These are phyloP conservation scores for Candida fluviatilis DNA, from an alignment of 805 yeast species.

Conservation along the genomic window DNA sequence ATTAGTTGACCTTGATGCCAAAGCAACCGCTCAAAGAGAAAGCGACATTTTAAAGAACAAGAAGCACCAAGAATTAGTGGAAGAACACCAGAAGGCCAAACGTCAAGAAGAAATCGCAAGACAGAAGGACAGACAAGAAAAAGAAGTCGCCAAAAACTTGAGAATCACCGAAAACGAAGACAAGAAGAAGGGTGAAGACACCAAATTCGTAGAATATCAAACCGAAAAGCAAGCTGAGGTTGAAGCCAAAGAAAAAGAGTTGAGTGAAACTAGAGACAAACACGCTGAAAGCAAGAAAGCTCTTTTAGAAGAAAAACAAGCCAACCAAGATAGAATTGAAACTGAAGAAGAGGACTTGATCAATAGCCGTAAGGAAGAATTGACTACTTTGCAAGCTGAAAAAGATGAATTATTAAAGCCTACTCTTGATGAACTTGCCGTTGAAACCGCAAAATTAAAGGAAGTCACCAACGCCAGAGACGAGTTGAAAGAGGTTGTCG, in stretches of 20 bases:
- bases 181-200: slow-evolving; percentile 29
- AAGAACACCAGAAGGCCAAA: slow-evolving; percentile 27
- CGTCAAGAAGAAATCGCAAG: slow-evolving; percentile 24
- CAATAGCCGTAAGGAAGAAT: slow-evolving; percentile 42
- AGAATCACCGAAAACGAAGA: slow-evolving; percentile 28
- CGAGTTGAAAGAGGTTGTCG: slow-evolving; percentile 41
- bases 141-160: slow-evolving; percentile 33
- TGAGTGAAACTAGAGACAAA: slow-evolving; percentile 32
- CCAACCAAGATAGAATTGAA: slow-evolving; percentile 41
- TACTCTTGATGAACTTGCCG: slow-evolving; percentile 46
- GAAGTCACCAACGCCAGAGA: slow-evolving; percentile 49
- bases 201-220: slow-evolving; percentile 25
- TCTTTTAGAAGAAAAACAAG: slow-evolving; percentile 43
- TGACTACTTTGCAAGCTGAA: slow-evolving; percentile 46
- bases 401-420: slow-evolving; percentile 55
- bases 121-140: slow-evolving; percentile 30
- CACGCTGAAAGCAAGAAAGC: slow-evolving; percentile 39
- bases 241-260: slow-evolving; percentile 22
- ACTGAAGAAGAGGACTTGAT: slow-evolving; percentile 41
- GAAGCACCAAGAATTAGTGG: slow-evolving; percentile 31
- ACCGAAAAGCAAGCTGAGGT: slow-evolving; percentile 26
- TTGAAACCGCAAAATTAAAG: slow-evolving; percentile 46
- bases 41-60: slow-evolving; percentile 30
- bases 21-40: slow-evolving; percentile 68
- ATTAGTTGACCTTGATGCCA: slow-evolving; percentile 61